Base-by-base conservation (phyloP, 2,329 filamentous ascomycete species). In the Lachnellula suecica region DNA sequence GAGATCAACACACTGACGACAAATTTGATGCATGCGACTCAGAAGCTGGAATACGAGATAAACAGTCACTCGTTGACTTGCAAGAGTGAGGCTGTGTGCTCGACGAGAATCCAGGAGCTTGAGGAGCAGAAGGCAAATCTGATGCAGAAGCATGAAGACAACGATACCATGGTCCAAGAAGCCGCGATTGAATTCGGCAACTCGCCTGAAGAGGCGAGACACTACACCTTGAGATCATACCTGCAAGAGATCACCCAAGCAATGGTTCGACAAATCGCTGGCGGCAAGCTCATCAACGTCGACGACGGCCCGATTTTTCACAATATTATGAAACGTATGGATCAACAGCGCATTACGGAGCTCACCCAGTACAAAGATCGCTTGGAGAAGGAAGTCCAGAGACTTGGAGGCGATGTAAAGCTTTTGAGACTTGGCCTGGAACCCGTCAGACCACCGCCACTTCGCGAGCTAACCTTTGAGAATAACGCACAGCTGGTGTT, bases 151-250 rank as follows among this genome's bases (percentile, higher is more conserved):
- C 44, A 53, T 24, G 9, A 24, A n/a, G 51, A 23, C 15, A 49
- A 53, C 23, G 46, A 53, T 34, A 4, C 31, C 17, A 53, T 53
- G 51, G 51, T 49, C 9, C 51, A 53, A 22, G 17, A 48, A 17
- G 51, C 46, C 4, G 51, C 51, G 2, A 20, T 22, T 11, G 45
- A 49, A 31, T 53, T 53, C 25, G 51, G 51, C 5, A 53, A 49
- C 22, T 23, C 45, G 9, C 38, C 25, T 11, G 44, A 44, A 22
- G 38, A 53, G 24, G 45, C 45, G 9, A 48, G 22, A 24, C 51
- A 49, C 45, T 49, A 49, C 24, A 53, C 44, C 20, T 20, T 53
- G 31, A n/a, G 46, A 19, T 19, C 11, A 13, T 53, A 53, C 34
- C 20, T 53, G 2, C 51, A 48, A 22, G 46, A 53, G 25, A 38